Evolutionary conservation across 2,329 filamentous ascomycete genomes (phyloP), one percentile per base, ranked within the genome.

Genomic region (Exophiala aquamarina): DNA sequence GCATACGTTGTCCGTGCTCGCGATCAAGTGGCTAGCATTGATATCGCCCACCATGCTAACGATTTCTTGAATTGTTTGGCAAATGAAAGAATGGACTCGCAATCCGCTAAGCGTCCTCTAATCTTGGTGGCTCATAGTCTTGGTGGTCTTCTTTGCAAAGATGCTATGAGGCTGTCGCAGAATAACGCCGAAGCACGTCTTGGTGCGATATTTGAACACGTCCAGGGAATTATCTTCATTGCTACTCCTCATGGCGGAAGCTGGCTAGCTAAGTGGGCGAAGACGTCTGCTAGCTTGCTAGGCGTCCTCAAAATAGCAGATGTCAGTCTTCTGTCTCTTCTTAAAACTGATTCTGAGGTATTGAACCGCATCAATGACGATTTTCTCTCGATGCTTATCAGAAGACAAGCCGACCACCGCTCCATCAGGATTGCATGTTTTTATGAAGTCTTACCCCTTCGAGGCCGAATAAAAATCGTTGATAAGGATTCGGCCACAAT

Each of bases 361-460:
- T 58, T 66, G 5, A 54, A 60, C 9, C 47, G 54, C 8, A 59
- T 66, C 10, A 59, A 66, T 37, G 47, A 56, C n/a, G 40, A 52
- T 11, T 67, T 67, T 35, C 60, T 62, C 31, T 56, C 51, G 1
- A 62, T 66, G 57, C 36, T 66, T 11, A 50, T 52, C 40, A 47
- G 57, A 18, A 41, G 13, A 9, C 40, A 48, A 23, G 47, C 61
- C 8, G 52, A 55, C 7, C 11, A 41, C 15, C 45, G 18, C 19
- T 49, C 44, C 11, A 58, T 66, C 8, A 47, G 84, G 49, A 88
- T 90, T 63, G 89, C 87, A 63, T 80, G 73, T 42, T 77, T 84
- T 49, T 90, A 89, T 55, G 74, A 84, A 43, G 72, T 71, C 32
- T 88, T 85, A 1, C 86, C 87, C 1, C 77, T 82, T n/a, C 86